Evolutionary conservation across 306 rosid genomes (phyloP), one percentile per base, ranked within the genome.

Genomic region (Vigna mungo): DNA sequence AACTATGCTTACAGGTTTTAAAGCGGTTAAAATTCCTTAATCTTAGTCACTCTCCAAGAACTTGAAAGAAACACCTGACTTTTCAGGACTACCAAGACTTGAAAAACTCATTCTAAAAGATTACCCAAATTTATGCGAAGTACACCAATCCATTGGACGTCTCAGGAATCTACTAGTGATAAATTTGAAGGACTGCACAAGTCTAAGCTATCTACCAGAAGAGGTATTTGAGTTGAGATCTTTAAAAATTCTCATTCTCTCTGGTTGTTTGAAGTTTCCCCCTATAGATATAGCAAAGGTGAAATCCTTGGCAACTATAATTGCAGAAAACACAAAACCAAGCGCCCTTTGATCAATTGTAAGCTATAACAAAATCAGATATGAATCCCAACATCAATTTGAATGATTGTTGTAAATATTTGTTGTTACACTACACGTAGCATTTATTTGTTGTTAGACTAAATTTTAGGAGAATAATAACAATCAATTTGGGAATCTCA

Each of bases 101-200:
- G 81, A 83, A 52, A 23, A n/a, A 1, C 74, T 83, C 9, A 21
- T 43, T 0, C 82, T 86, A 27, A 6, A 27, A 39, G 37, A 27
- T 11, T 86, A 85, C 72, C 9, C 2, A 2, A 72, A 44, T n/a
- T 68, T 87, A 72, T 0, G n/a, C 10, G 8, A 68, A 18, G 10
- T 87, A 74, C 83, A 81, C 51, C 41, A 68, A 0, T 67, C 85
- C 23, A 79, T 84, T 49, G 86, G 80, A 63, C 18, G 46, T 15
- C 77, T 87, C 0, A 0, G 10, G 1, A 20, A 6, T 0, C 61
- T 84, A 7, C 21, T 14, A 14, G 5, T 18, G 0, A n/a, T 78
- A 58, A 69, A 69, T 69, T 52, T 78, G 32, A 72, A 37, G 67
- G 76, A 10, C 4, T 78, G 77, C 43, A 59, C 49, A 23, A 14